Conservation (phyloP, 2,329 filamentous ascomycete species). For the Tympanopsis confertula region DNA sequence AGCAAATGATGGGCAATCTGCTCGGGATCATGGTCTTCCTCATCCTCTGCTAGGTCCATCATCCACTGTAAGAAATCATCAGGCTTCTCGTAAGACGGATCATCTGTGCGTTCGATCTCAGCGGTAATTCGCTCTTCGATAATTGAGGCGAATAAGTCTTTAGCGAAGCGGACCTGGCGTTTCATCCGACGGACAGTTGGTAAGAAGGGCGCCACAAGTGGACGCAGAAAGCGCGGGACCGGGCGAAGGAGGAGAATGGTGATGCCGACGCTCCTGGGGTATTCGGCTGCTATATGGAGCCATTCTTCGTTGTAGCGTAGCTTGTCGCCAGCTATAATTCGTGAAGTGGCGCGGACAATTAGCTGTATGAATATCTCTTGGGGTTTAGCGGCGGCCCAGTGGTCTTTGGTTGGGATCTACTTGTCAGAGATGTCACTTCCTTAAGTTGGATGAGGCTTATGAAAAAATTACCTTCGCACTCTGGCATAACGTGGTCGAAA, state of each 20-base stretch:
- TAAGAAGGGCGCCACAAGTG: conserved; percentile 18
- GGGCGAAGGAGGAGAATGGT: conserved; percentile 17
- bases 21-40: background rate
- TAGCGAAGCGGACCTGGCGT: conserved; percentile 13
- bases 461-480: conserved; percentile 1
- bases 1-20: background rate
- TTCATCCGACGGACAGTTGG: conserved; percentile 19
- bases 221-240: conserved; percentile 18
- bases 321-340: conserved; percentile 23
- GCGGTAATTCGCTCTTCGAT: conserved; percentile 14
- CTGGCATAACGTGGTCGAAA: background rate
- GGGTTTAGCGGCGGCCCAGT: background rate
- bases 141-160: conserved; percentile 18
- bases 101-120: conserved; percentile 5
- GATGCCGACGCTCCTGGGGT: conserved; percentile 19
- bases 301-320: conserved; percentile 23
- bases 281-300: conserved; percentile 17
- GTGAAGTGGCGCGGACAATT: conserved; percentile 23
- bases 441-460: background rate
- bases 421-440: background rate
- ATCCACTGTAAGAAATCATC: conserved; percentile 3
- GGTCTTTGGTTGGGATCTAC: background rate
- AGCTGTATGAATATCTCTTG: conserved; percentile 12
- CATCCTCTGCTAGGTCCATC: conserved; percentile 1
- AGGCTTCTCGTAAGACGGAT: conserved; percentile 2